Evolutionary conservation across 208 protist species (phyloP).

Genomic region (Jaenimonas drosophilae): DNA sequence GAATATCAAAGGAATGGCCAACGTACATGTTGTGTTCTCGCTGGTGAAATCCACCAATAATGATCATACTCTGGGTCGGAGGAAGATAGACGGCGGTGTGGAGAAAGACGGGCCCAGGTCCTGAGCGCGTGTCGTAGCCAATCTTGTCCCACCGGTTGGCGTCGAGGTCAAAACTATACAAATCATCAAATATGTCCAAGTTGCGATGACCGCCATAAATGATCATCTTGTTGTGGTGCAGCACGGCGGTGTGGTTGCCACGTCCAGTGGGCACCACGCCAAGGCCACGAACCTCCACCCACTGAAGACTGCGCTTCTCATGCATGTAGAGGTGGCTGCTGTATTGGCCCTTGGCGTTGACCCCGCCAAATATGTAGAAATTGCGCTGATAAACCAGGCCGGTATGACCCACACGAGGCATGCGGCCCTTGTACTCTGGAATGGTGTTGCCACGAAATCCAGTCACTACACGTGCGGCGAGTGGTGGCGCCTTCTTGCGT

Average conservation of each 20-base stretch:
- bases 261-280: constrained; percentile 65
- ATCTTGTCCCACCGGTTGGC: constrained; percentile 72
- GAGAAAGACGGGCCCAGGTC: constrained; percentile 72
- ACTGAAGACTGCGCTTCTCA: constrained; percentile 70
- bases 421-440: constrained; percentile 49
- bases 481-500: neutral
- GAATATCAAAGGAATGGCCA: constrained; percentile 73
- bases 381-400: constrained; percentile 60
- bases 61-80: constrained; percentile 41
- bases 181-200: constrained; percentile 71
- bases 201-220: constrained; percentile 72
- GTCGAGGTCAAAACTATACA: constrained; percentile 59
- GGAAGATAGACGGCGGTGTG: constrained; percentile 68
- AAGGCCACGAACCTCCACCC: constrained; percentile 64
- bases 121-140: constrained; percentile 35
- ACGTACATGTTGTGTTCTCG: constrained; percentile 75
- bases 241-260: constrained; percentile 59
- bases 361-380: constrained; percentile 75
- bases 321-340: constrained; percentile 51
- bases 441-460: constrained; percentile 45
- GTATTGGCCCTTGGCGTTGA: constrained; percentile 57
- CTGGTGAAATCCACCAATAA: constrained; percentile 83
- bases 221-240: constrained; percentile 63
- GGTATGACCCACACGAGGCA: constrained; percentile 72
- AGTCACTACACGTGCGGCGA: constrained; percentile 11